Conservation (phyloP, 75 land plant genomes). For the Pinus albicaulis region DNA sequence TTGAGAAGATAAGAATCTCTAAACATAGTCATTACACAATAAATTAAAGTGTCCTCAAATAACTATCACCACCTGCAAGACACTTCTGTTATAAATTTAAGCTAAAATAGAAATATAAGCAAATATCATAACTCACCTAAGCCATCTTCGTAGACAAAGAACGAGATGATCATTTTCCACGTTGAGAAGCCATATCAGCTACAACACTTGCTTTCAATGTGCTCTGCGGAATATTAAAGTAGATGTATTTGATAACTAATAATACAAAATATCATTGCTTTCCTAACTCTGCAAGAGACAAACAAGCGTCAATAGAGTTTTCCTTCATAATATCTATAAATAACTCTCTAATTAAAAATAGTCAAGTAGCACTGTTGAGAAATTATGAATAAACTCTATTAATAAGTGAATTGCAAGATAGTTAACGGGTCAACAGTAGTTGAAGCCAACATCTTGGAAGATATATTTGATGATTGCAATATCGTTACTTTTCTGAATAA, state of each 20-base stretch:
- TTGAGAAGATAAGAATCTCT: constrained; percentile 48
- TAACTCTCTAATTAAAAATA: constrained; percentile 1
- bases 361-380: neutral
- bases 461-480: constrained; percentile 73
- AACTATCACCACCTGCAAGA: no score
- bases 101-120: neutral
- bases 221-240: constrained; percentile 74
- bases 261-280: constrained; percentile 57
- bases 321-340: neutral
- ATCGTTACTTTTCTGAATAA: constrained; percentile 72
- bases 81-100: no score
- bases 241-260: constrained; percentile 90
- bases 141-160: constrained; percentile 86
- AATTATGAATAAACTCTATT: neutral
- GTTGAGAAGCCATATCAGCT: constrained; percentile 32
- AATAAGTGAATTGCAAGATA: no score
- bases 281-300: constrained; percentile 57
- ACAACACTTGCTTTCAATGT: constrained; percentile 77
- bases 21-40: neutral
- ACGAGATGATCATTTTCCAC: constrained; percentile 33
- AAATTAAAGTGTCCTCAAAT: neutral
- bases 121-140: constrained; percentile 40
- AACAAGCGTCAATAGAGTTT: neutral
- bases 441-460: constrained; percentile 76
- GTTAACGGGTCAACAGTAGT: constrained; percentile 58